Evolutionary conservation across 2,329 filamentous ascomycete genomes (phyloP).

Genomic region (Arthrinium phaeospermum): DNA sequence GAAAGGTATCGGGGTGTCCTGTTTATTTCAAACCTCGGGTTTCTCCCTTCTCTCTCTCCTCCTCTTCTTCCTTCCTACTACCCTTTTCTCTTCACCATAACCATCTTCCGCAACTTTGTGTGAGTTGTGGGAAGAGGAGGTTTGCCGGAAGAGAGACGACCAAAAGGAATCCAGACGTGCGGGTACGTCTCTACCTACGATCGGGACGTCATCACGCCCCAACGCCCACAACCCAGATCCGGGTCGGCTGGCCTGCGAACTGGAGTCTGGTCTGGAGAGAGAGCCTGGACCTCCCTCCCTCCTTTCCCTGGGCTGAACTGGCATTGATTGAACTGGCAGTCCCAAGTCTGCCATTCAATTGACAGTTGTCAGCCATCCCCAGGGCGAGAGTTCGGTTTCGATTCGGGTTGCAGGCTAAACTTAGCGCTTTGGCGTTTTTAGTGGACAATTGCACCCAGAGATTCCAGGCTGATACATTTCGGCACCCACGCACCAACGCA

Average conservation of each 20-base stretch:
- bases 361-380: not conserved
- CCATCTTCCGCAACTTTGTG: conserved; percentile 18
- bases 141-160: conserved; percentile 6
- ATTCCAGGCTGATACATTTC: conserved; percentile 11
- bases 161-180: not conserved
- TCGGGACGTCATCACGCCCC: conserved; percentile 9
- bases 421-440: conserved; percentile 12
- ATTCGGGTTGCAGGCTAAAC: conserved; percentile 3
- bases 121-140: conserved; percentile 15
- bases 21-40: not conserved
- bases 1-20: not conserved
- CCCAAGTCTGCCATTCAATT: not conserved
- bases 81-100: not conserved
- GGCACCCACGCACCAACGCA: not conserved
- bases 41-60: not conserved
- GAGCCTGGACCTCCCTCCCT: not conserved
- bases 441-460: not conserved
- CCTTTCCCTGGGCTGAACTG: not conserved
- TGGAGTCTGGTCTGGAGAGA: conserved; percentile 5
- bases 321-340: not conserved
- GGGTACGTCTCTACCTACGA: not conserved
- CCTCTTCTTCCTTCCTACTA: not conserved
- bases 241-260: conserved; percentile 1
- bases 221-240: not conserved
- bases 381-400: not conserved